A percentile compares a stretch with the other conserved stretches of the same genome.
Evolutionary conservation across 768 basidiomycete species (phyloP).

Genomic region (Russula vinacea): DNA sequence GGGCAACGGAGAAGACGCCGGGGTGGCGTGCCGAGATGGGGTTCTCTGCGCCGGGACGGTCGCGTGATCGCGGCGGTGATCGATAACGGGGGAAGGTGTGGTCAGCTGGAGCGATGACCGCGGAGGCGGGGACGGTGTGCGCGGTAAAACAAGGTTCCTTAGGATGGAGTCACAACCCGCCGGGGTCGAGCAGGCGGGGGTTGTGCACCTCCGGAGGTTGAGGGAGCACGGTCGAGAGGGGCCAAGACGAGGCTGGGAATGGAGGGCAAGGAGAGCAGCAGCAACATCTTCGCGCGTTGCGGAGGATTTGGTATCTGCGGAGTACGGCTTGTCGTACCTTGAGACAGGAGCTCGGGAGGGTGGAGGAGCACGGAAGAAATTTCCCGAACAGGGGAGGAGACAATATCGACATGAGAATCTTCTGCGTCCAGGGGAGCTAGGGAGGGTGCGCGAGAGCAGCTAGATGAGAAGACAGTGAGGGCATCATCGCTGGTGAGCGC

Average conservation of each 20-base stretch:
- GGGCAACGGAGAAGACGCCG: conserved; percentile 26
- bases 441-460: conserved; percentile 26
- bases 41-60: conserved; percentile 1
- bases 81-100: conserved; percentile 10
- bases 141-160: conserved; percentile 19
- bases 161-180: conserved; percentile 22
- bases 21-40: conserved; percentile 6
- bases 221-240: conserved; percentile 1
- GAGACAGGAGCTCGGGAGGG: conserved; percentile 14
- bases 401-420: conserved; percentile 26
- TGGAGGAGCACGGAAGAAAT: conserved; percentile 13
- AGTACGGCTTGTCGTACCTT: conserved; percentile 1
- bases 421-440: conserved; percentile 23
- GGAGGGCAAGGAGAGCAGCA: conserved; percentile 26
- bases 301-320: conserved; percentile 4
- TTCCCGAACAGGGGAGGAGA: conserved; percentile 26
- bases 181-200: conserved; percentile 8
- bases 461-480: conserved; percentile 20
- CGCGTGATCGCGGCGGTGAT: conserved; percentile 10
- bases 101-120: conserved; percentile 6
- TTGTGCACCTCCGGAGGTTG: neutral
- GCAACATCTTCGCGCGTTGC: conserved; percentile 27
- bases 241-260: conserved; percentile 24
- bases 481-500: conserved; percentile 29
- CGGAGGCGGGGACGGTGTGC: conserved; percentile 22